Base-by-base conservation (phyloP, 768 basidiomycete genomes). In the Naganishia vaughanmartiniae region DNA sequence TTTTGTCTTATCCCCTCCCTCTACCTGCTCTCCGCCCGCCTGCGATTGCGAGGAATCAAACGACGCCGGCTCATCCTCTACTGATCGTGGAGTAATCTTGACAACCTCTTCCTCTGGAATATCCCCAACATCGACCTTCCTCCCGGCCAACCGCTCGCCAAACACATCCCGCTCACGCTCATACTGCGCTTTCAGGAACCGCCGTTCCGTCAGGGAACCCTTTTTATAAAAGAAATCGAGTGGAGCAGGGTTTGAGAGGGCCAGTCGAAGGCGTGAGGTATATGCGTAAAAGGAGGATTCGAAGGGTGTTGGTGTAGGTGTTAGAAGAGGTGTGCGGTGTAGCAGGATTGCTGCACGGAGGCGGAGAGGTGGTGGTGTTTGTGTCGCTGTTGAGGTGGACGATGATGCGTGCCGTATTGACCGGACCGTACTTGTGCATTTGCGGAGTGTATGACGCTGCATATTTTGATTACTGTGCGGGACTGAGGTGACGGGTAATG, bases 221-320 rank as follows among this genome's bases (percentile, higher is more conserved):
- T 88, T 88, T 82, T 93, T 93, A 85, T 95, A 95, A 83, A 94
- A 97, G 82, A 95, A 92, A 56, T 93, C 89, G 70, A 87, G 84
- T 21, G 93, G 91, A 79, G 92, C 89, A 0, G 93, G 93, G 74
- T 92, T 91, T 79, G 89, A 89, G 57, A 97, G 83, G 2, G 93
- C 89, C 74, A 91, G 89, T 76, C 88, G 87, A 77, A 97, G 86
- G 53, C 91, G 88, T 11, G 87, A 84, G 79, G 92, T 90, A 84
- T 95, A 94, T 66, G 86, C 84, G 81, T 90, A 89, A 81, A 90
- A 93, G 15, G 91, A 88, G 74, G 84, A 83, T 81, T 94, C 91
- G 75, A 95, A 90, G 0, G 85, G 82, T 0, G 87, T 87, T 0
- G 88, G 89, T 2, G 77, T 74, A 0, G 77, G 79, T 2, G 80